phyloP scores from a whole-genome alignment of 2,329 filamentous ascomycete genomes.

The Clarireedia homoeocarpa region DNA sequence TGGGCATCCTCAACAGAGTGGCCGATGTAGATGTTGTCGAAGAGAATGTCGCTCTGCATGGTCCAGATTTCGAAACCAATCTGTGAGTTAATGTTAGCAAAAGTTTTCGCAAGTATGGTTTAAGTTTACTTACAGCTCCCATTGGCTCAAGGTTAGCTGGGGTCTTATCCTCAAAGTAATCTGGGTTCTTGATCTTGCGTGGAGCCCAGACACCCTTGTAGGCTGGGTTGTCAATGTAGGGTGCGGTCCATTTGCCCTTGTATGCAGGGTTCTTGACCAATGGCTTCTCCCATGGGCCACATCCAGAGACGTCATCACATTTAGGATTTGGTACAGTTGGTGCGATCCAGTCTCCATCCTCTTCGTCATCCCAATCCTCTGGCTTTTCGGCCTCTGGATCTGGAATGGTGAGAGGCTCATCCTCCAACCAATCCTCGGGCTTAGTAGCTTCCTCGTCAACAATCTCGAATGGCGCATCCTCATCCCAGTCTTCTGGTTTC shows the following conservation, averaged over 20 bases:
- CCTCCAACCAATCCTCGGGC: constrained; percentile 93
- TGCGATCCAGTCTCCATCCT: constrained; percentile 89
- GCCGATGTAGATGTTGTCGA: constrained; percentile 99
- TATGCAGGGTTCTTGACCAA: constrained; percentile 84
- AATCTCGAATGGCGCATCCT: constrained; percentile 95
- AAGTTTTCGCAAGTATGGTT: constrained; percentile 10
- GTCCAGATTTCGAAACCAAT: constrained; percentile 99
- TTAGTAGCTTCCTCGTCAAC: constrained; percentile 85
- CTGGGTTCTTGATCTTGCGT: constrained; percentile 93
- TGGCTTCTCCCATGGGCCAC: constrained; percentile 85
- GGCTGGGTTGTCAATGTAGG: constrained; percentile 89
- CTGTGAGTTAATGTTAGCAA: constrained; percentile 35
- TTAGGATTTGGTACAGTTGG: constrained; percentile 92
- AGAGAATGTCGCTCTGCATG: constrained; percentile 98
- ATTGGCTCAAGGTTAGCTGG: constrained; percentile 97
- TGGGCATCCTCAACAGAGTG: constrained; percentile 91
- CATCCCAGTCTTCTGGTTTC: constrained; percentile 98
- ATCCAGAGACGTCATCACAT: constrained; percentile 87
- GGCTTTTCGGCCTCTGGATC: constrained; percentile 97
- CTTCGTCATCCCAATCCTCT: constrained; percentile 98
- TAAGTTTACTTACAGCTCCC: constrained; percentile 66
- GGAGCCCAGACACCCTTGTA: constrained; percentile 97
- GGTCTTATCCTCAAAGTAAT: constrained; percentile 94
- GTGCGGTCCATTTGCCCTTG: constrained; percentile 96
- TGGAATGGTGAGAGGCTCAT: constrained; percentile 73